A percentile compares a stretch with the other conserved stretches of the same genome.
Evolutionary conservation across 1,284 basidiomycete genomes (phyloP).

Genomic region (Earliella scabrosa): DNA sequence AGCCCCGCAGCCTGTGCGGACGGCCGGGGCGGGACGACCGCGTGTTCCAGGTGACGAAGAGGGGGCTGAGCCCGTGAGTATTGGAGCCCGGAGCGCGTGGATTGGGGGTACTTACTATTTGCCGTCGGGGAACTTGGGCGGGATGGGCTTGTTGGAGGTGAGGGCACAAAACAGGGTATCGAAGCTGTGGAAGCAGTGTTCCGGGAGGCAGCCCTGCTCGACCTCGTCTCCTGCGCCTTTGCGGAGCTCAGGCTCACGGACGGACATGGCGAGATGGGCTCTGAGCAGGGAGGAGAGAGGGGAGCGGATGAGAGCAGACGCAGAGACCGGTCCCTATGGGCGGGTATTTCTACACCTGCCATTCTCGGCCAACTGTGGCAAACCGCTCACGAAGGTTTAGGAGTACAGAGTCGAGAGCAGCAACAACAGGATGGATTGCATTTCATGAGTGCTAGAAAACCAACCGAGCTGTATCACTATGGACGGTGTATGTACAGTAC

Average conservation of each 20-base stretch:
- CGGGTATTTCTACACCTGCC: slow-evolving; percentile 16
- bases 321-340: neutral
- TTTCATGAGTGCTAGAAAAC: slow-evolving; percentile 19
- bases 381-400: neutral
- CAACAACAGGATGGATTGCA: slow-evolving; percentile 18
- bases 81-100: neutral
- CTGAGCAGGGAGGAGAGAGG: slow-evolving; percentile 27
- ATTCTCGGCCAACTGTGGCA: slow-evolving; percentile 7
- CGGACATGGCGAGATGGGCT: slow-evolving; percentile 45
- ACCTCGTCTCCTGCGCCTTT: slow-evolving; percentile 36
- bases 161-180: slow-evolving; percentile 79
- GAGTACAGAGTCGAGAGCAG: slow-evolving; percentile 12
- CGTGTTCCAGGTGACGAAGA: slow-evolving; percentile 98
- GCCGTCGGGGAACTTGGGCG: slow-evolving; percentile 65
- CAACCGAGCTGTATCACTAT: slow-evolving; percentile 27
- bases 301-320: slow-evolving; percentile 16
- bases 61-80: slow-evolving; percentile 59
- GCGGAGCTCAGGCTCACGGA: slow-evolving; percentile 48
- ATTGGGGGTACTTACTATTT: slow-evolving; percentile 62
- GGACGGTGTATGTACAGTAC: slow-evolving; percentile 31
- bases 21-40: slow-evolving; percentile 60
- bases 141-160: slow-evolving; percentile 54
- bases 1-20: slow-evolving; percentile 80
- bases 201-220: slow-evolving; percentile 58
- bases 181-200: slow-evolving; percentile 82